Base-by-base conservation (phyloP, 2,329 filamentous ascomycete genomes). In the Talaromyces sp. region DNA sequence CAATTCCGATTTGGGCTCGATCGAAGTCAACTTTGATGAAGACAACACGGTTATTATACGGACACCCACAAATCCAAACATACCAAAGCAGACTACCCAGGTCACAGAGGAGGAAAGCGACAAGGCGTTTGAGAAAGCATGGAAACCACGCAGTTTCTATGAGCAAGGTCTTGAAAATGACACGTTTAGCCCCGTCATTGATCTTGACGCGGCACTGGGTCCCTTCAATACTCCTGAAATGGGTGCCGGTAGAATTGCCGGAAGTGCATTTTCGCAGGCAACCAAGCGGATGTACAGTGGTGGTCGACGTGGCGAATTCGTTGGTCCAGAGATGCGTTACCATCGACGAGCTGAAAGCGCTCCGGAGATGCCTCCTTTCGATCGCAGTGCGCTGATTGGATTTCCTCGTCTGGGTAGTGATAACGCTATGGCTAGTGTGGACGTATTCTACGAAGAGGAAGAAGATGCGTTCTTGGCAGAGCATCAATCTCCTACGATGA, bases 161-260 rank as follows among this genome's bases (percentile, higher is more conserved):
- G 78, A 80, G 54, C 78, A 80, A 66, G 73, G 61, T 45, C 67
- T 73, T 2, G 83, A 87, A 9, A 86, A 89, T 56, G 91, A 96
- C 66, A 76, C 86, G 3, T 85, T 89, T 61, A 91, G 88, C 72
- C 89, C 91, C 8, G 90, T 97, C 76, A 96, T 99, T 68, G 95
- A 99, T 76, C 82, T 99, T 49, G 95, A 99, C 79, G 94, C 93
- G 19, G 95, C 94, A 31, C 84, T 98, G 1, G 93, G 93, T 1
- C 93, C 94, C 0, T 96, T 97, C 77, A 95, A 96, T 72, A 96
- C 93, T 0, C 79, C 80, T 8, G 79, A 80, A 60, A 78, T 78
- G 70, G 73, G 75, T n/a, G 71, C 73, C 19, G 69, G 72, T 24
- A 70, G 69, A 41, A 69, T 71, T 65, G 67, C 73, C 3, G 70